Conservation (phyloP, 805 yeast species). For the Metschnikowia arizonensis region DNA sequence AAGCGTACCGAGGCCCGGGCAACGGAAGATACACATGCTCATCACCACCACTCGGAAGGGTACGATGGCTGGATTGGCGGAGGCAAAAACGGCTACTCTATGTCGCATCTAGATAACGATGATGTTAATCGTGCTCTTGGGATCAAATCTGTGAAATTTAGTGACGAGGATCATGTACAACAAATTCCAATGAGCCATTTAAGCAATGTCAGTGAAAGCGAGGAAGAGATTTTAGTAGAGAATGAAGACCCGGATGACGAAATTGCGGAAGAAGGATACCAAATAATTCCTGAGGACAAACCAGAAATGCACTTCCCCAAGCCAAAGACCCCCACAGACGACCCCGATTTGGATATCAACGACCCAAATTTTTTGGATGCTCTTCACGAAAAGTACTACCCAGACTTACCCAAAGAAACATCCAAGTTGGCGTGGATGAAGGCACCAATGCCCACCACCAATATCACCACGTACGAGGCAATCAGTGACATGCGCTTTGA, state of each 20-base stretch:
- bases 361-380: constrained; percentile 78
- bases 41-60: constrained; percentile 39
- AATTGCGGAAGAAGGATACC: constrained; percentile 41
- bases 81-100: constrained; percentile 33
- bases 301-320: constrained; percentile 62
- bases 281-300: constrained; percentile 37
- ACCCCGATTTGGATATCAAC: constrained; percentile 51
- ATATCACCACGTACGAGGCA: constrained; percentile 44
- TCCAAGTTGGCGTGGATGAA: constrained; percentile 91
- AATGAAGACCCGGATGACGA: constrained; percentile 39
- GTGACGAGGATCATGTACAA: constrained; percentile 10
- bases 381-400: constrained; percentile 80
- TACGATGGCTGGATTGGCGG: constrained; percentile 40
- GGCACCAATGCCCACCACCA: constrained; percentile 47
- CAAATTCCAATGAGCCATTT: constrained; percentile 13
- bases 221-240: constrained; percentile 21
- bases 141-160: constrained; percentile 19
- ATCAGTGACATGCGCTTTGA: constrained; percentile 80
- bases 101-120: constrained; percentile 30
- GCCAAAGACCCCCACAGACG: constrained; percentile 33
- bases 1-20: constrained; percentile 51
- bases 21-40: constrained; percentile 21
- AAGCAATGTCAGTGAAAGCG: constrained; percentile 20
- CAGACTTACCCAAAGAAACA: constrained; percentile 81
- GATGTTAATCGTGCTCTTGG: constrained; percentile 40